Base-by-base conservation (phyloP, 169 alveolate species). In the Eimeria maxima region DNA sequence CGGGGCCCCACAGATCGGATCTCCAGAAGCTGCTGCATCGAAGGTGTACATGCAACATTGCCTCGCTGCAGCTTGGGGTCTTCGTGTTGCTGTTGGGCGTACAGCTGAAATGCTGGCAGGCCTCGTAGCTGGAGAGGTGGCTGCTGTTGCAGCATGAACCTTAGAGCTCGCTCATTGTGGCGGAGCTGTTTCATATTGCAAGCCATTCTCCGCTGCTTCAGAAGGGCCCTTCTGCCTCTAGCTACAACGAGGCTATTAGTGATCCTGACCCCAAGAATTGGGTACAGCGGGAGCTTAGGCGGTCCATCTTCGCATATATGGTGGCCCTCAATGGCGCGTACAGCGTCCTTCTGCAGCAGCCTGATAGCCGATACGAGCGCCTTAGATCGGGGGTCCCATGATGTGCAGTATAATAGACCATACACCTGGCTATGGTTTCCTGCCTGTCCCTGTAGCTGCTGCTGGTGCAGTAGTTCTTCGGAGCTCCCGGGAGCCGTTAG, bases 381-480 rank as follows among this genome's bases (percentile, higher is more conserved):
- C 93, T 93, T 87, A 20, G 91, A 93, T 44, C 92, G 93, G 63
- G 90, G 89, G 47, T 93, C 96, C 96, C 96, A 93, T 22, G 96
- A 24, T 47, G 96, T 78, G 55, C 80, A 93, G 76, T 45, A 93
- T 38, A 93, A 45, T 60, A 93, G 45, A 3, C 93, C 96, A 80
- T 29, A 60, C n/a, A 55, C 55, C 16, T 16, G 71, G 24, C 42
- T 84, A 60, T 11, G 29, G 38, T 38, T 60, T 50, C 45, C 27
- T 11, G 6, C 60, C 60, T 60, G 92, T 3, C 53, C n/a, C 50
- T 22, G 90, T 7, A 44, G 60, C 20, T 81, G 90, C 73, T 81
- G 90, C 60, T 84, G 92, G 78, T 22, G 78, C 57, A 84, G 55
- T 6, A 84, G 92, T 69, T 57, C 76, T 60, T 60, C 92, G 60